Evolutionary conservation across 2,329 filamentous ascomycete species (phyloP).

Genomic region (Harringtonia lauricola): DNA sequence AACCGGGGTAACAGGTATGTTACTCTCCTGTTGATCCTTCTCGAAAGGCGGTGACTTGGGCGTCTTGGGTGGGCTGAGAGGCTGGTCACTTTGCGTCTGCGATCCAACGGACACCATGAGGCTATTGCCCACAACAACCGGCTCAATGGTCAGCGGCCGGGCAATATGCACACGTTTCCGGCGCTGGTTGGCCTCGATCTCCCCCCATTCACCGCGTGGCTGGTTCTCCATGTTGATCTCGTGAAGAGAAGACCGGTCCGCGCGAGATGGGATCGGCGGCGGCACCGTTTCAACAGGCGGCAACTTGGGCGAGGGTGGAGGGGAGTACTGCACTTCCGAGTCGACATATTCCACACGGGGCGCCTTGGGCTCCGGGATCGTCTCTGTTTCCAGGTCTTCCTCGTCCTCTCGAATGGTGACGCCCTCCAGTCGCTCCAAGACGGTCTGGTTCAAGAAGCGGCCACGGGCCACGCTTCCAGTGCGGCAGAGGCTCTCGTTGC

Average conservation of each 20-base stretch:
- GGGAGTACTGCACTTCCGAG: slow-evolving; percentile 72
- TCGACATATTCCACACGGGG: slow-evolving; percentile 53
- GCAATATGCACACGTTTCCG: slow-evolving; percentile 54
- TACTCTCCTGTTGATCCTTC: slow-evolving; percentile 20
- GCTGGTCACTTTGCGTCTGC: slow-evolving; percentile 52
- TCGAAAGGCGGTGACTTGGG: slow-evolving; percentile 38
- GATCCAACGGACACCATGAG: slow-evolving; percentile 55
- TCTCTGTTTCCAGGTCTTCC: slow-evolving; percentile 14
- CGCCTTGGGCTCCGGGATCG: background rate
- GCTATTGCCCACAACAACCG: slow-evolving; percentile 22
- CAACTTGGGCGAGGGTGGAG: slow-evolving; percentile 58
- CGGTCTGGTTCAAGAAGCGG: slow-evolving; percentile 40
- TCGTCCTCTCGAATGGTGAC: slow-evolving; percentile 39
- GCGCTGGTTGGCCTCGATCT: slow-evolving; percentile 64
- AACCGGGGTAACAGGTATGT: background rate
- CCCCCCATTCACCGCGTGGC: slow-evolving; percentile 33
- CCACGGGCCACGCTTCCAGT: slow-evolving; percentile 43
- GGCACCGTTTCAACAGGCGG: slow-evolving; percentile 18
- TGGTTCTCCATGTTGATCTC: slow-evolving; percentile 28
- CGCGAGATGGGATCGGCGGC: slow-evolving; percentile 18
- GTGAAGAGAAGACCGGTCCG: slow-evolving; percentile 16
- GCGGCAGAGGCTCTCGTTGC: slow-evolving; percentile 45
- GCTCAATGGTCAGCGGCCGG: slow-evolving; percentile 38
- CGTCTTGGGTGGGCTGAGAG: slow-evolving; percentile 54
- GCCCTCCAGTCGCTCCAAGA: slow-evolving; percentile 45